Evolutionary conservation across 257 asterid species (phyloP).

Genomic region (Solanum bulbocastanum): DNA sequence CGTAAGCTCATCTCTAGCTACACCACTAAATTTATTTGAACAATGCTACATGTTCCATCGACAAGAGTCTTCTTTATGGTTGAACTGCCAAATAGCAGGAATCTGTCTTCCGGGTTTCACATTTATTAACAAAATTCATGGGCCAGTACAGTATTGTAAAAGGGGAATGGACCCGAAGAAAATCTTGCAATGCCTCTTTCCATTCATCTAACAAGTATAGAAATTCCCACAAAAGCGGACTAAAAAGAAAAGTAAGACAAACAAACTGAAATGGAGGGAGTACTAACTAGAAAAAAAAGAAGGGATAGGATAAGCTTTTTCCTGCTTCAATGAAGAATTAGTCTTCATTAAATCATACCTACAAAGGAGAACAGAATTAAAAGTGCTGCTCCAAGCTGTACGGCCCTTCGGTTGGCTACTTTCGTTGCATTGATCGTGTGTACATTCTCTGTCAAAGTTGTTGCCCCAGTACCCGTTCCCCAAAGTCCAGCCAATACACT

Average conservation of each 20-base stretch:
- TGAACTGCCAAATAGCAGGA: background rate
- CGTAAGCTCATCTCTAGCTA: background rate
- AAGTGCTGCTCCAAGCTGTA: constrained; percentile 70
- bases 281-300: background rate
- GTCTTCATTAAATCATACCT: constrained; percentile 29
- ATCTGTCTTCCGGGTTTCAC: background rate
- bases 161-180: background rate
- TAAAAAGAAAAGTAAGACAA: background rate
- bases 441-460: constrained; percentile 81
- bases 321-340: background rate
- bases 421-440: constrained; percentile 69
- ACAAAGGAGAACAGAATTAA: constrained; percentile 74
- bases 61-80: background rate
- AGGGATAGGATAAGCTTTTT: background rate
- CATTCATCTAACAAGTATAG: background rate
- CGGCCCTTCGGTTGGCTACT: constrained; percentile 75
- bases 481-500: constrained; percentile 92
- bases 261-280: background rate
- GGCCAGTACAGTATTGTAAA: background rate
- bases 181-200: background rate
- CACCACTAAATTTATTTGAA: background rate
- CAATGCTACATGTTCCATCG: background rate
- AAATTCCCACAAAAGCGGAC: background rate
- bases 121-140: background rate
- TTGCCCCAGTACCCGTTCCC: constrained; percentile 93